phyloP scores from a whole-genome alignment of 257 asterid species.

The Nemophila menziesii region DNA sequence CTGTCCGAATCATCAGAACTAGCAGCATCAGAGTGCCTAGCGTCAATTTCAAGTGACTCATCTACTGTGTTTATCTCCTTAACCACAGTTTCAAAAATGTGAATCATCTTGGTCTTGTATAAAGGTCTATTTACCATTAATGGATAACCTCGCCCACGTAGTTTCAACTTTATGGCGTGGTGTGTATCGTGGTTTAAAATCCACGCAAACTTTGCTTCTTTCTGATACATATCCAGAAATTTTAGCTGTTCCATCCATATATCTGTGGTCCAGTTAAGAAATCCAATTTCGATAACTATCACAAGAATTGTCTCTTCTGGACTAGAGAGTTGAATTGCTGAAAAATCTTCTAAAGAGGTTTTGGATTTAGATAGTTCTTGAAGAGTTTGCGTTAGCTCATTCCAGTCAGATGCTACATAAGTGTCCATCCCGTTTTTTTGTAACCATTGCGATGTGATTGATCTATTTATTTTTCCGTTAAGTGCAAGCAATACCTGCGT shows the following conservation, averaged over 20 bases:
- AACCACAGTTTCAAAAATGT: constrained; percentile 47
- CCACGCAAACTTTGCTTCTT: constrained; percentile 65
- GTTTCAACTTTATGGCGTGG: constrained; percentile 49
- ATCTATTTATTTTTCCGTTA: constrained; percentile 59
- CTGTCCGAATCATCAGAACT: constrained; percentile 62
- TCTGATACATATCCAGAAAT: constrained; percentile 42
- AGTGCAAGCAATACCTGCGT: constrained; percentile 86
- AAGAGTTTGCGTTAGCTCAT: constrained; percentile 55
- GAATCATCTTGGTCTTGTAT: constrained; percentile 62
- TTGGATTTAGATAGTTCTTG: constrained; percentile 25
- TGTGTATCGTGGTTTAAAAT: constrained; percentile 60
- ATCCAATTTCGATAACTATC: constrained; percentile 53
- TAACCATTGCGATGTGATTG: constrained; percentile 51
- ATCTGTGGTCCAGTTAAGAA: constrained; percentile 63
- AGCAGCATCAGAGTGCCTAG: constrained; percentile 30
- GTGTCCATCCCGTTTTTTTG: constrained; percentile 43
- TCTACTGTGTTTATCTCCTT: constrained; percentile 27
- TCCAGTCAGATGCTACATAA: constrained; percentile 71
- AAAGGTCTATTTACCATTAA: constrained; percentile 68
- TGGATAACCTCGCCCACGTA: constrained; percentile 53
- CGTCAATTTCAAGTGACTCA: constrained; percentile 52
- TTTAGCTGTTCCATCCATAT: constrained; percentile 78
- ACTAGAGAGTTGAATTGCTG: constrained; percentile 16
- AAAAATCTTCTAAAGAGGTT: constrained; percentile 8
- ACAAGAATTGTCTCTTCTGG: constrained; percentile 22